Conservation (phyloP, 2,329 filamentous ascomycete genomes). For the Aspergillus sp. region DNA sequence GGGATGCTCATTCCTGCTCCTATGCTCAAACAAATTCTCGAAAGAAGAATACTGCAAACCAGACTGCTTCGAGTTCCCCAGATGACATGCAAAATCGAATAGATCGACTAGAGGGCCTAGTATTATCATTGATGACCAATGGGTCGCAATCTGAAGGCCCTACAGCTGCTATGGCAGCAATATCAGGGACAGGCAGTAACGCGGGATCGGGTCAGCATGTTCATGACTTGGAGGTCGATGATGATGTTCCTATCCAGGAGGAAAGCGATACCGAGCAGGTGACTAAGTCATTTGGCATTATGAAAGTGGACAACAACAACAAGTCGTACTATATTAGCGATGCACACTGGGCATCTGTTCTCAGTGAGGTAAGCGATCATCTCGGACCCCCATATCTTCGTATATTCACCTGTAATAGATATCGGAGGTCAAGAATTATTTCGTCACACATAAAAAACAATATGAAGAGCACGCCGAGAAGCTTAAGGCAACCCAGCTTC, state of each 20-base stretch:
- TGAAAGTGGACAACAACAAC: constrained; percentile 77
- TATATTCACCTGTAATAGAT: constrained; percentile 53
- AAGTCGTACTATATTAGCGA: constrained; percentile 81
- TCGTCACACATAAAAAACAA: constrained; percentile 81
- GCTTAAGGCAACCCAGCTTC: constrained; percentile 66
- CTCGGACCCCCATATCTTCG: neutral
- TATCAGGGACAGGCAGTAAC: constrained; percentile 44
- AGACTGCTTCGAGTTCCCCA: constrained; percentile 62
- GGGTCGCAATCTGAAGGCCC: constrained; percentile 64
- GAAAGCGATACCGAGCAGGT: constrained; percentile 71
- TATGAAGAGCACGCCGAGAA: constrained; percentile 78
- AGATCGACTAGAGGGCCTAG: constrained; percentile 87
- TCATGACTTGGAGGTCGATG: constrained; percentile 46
- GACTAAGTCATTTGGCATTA: constrained; percentile 72
- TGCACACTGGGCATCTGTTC: constrained; percentile 78
- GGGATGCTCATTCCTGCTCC: constrained; percentile 75
- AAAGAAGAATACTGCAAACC: constrained; percentile 65
- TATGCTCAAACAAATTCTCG: constrained; percentile 70
- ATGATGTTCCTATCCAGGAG: constrained; percentile 58
- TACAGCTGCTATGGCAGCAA: constrained; percentile 59
- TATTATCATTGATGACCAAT: constrained; percentile 91
- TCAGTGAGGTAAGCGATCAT: constrained; percentile 61
- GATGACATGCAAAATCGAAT: constrained; percentile 99
- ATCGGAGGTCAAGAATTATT: constrained; percentile 91
- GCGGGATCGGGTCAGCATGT: constrained; percentile 38